Percentiles rank a stretch among this genome's conserved stretches.
Evolutionary conservation across 352 stramenopile genomes (phyloP).

Genomic region (Phytopythium aichiense): DNA sequence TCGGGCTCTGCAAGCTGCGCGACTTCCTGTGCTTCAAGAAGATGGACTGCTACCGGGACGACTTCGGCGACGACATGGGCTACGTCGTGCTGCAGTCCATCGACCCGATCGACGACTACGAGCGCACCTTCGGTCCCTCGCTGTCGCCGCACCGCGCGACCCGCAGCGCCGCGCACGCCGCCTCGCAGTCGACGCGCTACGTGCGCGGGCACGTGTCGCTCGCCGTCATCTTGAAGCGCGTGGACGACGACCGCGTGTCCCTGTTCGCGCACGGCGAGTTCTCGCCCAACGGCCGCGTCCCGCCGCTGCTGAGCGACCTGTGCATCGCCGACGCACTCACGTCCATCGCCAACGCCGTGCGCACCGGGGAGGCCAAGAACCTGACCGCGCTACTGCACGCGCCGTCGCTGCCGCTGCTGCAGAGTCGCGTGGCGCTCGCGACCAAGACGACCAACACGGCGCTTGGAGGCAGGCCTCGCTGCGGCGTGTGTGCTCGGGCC

Average conservation of each 20-base stretch:
- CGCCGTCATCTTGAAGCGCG: constrained; percentile 53
- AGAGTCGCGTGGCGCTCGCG: constrained; percentile 1
- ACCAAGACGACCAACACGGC: constrained; percentile 3
- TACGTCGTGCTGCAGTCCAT: constrained; percentile 72
- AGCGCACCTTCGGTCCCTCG: constrained; percentile 5
- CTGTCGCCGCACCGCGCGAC: not conserved
- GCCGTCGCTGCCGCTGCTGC: constrained; percentile 7
- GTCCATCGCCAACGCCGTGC: constrained; percentile 54
- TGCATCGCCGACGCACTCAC: constrained; percentile 58
- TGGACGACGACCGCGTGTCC: constrained; percentile 53
- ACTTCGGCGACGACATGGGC: constrained; percentile 59
- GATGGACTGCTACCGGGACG: constrained; percentile 55
- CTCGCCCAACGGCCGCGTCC: constrained; percentile 48
- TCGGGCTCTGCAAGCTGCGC: constrained; percentile 55
- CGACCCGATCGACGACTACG: constrained; percentile 32
- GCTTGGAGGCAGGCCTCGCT: constrained; percentile 27
- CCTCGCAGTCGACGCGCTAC: constrained; percentile 18
- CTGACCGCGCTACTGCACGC: constrained; percentile 52
- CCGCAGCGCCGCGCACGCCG: not conserved
- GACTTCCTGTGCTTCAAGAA: constrained; percentile 83
- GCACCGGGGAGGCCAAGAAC: constrained; percentile 73
- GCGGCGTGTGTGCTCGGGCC: constrained; percentile 44
- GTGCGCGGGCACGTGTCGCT: constrained; percentile 66
- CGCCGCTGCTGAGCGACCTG: constrained; percentile 44
- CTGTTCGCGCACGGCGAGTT: constrained; percentile 71